Evolutionary conservation across 371 early-diverging fungal species (phyloP), one percentile per base, ranked within the genome.

Genomic region (Mucor circinelloides): DNA sequence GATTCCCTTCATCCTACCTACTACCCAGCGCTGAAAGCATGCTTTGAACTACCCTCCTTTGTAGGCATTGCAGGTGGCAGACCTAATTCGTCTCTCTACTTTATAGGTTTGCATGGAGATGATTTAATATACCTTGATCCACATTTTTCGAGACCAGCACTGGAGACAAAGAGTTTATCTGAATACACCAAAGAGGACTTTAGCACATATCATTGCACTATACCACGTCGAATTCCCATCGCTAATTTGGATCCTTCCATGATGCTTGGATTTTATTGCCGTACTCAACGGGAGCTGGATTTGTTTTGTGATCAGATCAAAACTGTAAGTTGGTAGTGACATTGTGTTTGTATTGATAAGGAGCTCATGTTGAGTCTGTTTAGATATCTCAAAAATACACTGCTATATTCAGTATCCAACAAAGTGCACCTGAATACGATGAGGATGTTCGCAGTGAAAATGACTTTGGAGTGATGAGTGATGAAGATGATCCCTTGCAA

Each of bases 1-100:
- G 93, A 95, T 67, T 85, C 86, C 0, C 77, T 97, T 62, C 96
- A 97, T 68, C 89, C 92, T 0, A 87, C 93, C 1, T 97, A 98
- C 77, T 80, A 91, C 62, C 81, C 85, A 36, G 88, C 88, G 32
- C 71, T 94, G 44, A 92, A 91, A 84, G 84, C 88, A 25, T 90
- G 88, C 52, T 93, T 97, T 75, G 82, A 80, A 59, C 82, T 94
- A 44, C 89, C 92, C 30, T 89, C 90, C 50, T 92, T 89, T 57
- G 86, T 95, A 7, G 97, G 97, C 19, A 92, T 97, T 64, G 96
- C 95, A 34, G 98, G 97, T 36, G 99, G 99, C 19, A 85, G 93
- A 64, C 98, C 99, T 3, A 94, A 95, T 59, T 94, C 95, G 17
- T 96, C 97, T 0, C 82, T 95, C 48, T 98, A 93, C 78, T 97